phyloP scores from a whole-genome alignment of 2,329 filamentous ascomycete species.

The Penicillium verrucosum region DNA sequence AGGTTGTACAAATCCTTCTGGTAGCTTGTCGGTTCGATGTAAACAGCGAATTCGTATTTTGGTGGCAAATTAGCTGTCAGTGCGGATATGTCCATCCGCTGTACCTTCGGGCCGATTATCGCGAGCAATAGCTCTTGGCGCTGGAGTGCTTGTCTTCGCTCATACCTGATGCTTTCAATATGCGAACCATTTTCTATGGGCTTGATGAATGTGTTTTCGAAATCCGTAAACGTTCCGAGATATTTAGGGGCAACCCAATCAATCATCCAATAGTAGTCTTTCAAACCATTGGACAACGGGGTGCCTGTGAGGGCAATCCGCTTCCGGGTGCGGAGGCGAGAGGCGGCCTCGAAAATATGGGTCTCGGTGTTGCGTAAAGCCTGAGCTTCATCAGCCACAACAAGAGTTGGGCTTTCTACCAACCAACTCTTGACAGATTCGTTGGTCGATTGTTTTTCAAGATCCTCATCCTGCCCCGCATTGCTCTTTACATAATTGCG shows the following conservation, averaged over 20 bases:
- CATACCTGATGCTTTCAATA: constrained; percentile 55
- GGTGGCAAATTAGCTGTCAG: constrained; percentile 65
- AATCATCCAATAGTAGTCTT: constrained; percentile 83
- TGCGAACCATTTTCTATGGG: constrained; percentile 73
- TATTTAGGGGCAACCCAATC: constrained; percentile 81
- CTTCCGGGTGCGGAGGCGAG: constrained; percentile 61
- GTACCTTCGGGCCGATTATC: constrained; percentile 72
- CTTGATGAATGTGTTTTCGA: constrained; percentile 64
- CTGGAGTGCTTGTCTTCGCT: constrained; percentile 61
- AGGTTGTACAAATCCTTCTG: constrained; percentile 63
- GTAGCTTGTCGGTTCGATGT: constrained; percentile 63
- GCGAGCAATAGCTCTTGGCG: constrained; percentile 68
- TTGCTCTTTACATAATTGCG: constrained; percentile 18
- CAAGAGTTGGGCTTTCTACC: constrained; percentile 62
- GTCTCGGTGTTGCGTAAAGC: constrained; percentile 65
- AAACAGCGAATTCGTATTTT: constrained; percentile 81
- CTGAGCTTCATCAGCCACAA: constrained; percentile 85
- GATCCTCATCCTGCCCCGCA: constrained; percentile 30
- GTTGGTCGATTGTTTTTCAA: constrained; percentile 23
- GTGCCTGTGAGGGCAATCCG: constrained; percentile 85
- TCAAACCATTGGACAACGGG: constrained; percentile 77
- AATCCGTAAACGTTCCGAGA: constrained; percentile 66
- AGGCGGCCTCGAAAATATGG: constrained; percentile 53
- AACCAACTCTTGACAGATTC: constrained; percentile 49
- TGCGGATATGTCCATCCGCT: constrained; percentile 67